These are phyloP conservation scores for Dactylonectria estremocensis DNA, from an alignment of 2,329 filamentous ascomycete genomes.

Conservation along the genomic window DNA sequence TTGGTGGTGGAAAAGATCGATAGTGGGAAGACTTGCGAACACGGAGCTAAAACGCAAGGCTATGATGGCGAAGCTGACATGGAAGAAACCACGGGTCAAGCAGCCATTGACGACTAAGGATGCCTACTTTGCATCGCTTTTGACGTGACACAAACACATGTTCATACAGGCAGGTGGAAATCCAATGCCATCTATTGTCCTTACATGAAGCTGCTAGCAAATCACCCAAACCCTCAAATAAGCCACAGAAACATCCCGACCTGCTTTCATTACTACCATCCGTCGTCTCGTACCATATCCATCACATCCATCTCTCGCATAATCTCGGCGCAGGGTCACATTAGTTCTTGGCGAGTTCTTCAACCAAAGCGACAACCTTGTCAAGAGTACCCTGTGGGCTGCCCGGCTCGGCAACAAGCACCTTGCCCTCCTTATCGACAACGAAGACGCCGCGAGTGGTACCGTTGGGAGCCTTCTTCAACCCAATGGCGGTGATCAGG, in stretches of 20 bases:
- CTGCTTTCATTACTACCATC: conserved; percentile 19
- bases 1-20: no score
- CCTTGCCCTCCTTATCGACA: conserved; percentile 85
- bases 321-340: neutral
- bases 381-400: conserved; percentile 84
- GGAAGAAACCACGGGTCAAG: neutral
- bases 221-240: conserved; percentile 16
- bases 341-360: conserved; percentile 53
- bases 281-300: neutral
- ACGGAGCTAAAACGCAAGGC: no score
- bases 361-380: conserved; percentile 80
- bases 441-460: conserved; percentile 91
- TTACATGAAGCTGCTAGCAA: conserved; percentile 9
- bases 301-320: neutral
- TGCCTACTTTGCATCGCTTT: no score
- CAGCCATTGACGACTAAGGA: neutral
- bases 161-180: conserved; percentile 3
- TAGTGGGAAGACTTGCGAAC: no score
- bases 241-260: conserved; percentile 13
- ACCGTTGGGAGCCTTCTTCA: conserved; percentile 87
- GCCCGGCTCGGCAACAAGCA: conserved; percentile 81
- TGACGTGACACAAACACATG: neutral
- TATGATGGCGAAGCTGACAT: no score
- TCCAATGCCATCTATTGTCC: conserved; percentile 24
- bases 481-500: conserved; percentile 88